Evolutionary conservation across 495 filamentous ascomycete genomes (phyloP).

Genomic region (Pyrenopolyporus hunteri): DNA sequence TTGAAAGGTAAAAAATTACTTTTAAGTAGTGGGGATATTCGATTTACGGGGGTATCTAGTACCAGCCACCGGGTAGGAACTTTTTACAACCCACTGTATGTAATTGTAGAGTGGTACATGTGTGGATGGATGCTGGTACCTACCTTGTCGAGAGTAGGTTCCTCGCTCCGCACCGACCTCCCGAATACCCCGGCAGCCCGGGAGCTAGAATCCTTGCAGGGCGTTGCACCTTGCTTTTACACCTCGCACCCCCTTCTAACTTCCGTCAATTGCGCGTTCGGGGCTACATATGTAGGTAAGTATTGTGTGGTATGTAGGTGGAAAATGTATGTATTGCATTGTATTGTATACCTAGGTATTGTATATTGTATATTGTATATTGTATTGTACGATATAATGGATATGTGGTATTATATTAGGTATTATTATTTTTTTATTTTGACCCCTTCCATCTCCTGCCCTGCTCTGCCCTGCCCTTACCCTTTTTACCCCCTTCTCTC

Average conservation of each 20-base stretch:
- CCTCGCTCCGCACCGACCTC: slow-evolving; percentile 39
- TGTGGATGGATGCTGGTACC: too few species aligned
- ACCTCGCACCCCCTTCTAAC: slow-evolving; percentile 31
- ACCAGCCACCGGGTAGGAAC: too few species aligned
- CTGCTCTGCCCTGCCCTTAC: not conserved
- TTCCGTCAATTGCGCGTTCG: slow-evolving; percentile 18
- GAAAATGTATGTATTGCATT: too few species aligned
- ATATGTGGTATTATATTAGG: not conserved
- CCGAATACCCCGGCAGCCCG: slow-evolving; percentile 38
- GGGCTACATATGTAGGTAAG: slow-evolving; percentile 1
- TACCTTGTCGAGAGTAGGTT: slow-evolving; percentile 4
- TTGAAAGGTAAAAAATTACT: too few species aligned
- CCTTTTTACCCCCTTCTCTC: not conserved
- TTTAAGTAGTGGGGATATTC: too few species aligned
- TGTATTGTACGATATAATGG: too few species aligned
- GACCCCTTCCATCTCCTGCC: not conserved
- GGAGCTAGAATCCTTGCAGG: slow-evolving; percentile 39
- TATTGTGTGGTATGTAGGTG: too few species aligned
- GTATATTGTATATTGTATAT: too few species aligned
- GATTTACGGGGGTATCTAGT: too few species aligned
- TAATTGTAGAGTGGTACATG: not conserved
- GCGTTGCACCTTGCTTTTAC: slow-evolving; percentile 40
- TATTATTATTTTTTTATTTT: not conserved
- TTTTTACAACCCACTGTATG: too few species aligned
- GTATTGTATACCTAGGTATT: too few species aligned